A percentile compares a stretch with the other conserved stretches of the same genome.
These are phyloP conservation scores for Ogataea siamensis DNA, from an alignment of 805 yeast genomes.

Conservation along the genomic window DNA sequence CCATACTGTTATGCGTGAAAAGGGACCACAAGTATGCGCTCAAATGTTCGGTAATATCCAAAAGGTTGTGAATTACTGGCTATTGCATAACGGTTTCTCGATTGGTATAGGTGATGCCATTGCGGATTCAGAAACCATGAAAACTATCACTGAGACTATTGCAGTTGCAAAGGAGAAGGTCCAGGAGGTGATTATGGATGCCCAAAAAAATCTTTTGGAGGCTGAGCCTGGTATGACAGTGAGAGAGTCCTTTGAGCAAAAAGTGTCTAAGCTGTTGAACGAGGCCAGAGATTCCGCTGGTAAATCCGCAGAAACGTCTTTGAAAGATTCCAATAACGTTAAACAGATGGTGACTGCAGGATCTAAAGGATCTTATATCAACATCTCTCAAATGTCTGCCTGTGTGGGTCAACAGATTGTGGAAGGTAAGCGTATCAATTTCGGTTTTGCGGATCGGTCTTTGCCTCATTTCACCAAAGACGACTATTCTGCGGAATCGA, in stretches of 20 bases:
- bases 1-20: constrained; percentile 96
- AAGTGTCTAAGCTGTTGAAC: constrained; percentile 89
- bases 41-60: constrained; percentile 88
- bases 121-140: constrained; percentile 97
- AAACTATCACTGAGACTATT: constrained; percentile 87
- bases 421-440: constrained; percentile 98
- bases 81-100: constrained; percentile 93
- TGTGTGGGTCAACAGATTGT: constrained; percentile 99
- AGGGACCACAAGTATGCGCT: constrained; percentile 90
- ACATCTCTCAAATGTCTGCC: constrained; percentile 99
- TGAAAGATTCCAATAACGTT: constrained; percentile 92
- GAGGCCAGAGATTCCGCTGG: constrained; percentile 99
- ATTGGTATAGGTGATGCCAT: constrained; percentile 99
- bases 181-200: constrained; percentile 88
- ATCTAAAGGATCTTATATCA: constrained; percentile 98
- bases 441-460: constrained; percentile 94
- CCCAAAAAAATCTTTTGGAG: constrained; percentile 81
- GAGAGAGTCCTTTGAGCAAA: constrained; percentile 97
- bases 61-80: constrained; percentile 95
- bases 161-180: constrained; percentile 91
- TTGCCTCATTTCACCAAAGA: constrained; percentile 98
- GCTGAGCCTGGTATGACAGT: constrained; percentile 99
- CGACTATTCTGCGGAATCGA: constrained; percentile 97
- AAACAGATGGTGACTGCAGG: constrained; percentile 99
- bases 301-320: constrained; percentile 94